Percentiles rank a stretch among this genome's conserved stretches.
phyloP scores from a whole-genome alignment of 345 rosid species.

The Erysimum cheiranthoides region DNA sequence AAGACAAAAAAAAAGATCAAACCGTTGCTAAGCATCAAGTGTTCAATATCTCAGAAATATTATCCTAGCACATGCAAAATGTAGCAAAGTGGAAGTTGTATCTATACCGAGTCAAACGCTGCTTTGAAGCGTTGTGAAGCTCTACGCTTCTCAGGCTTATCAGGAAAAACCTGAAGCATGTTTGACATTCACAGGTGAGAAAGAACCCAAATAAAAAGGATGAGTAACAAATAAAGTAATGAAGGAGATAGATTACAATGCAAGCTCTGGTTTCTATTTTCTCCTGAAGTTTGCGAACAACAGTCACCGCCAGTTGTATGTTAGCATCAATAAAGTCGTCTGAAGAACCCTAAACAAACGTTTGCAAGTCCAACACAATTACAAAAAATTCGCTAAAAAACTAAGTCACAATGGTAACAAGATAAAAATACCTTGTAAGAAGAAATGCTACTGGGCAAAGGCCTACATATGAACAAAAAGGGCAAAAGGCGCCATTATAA shows the following conservation, averaged over 20 bases:
- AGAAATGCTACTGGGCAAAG: constrained; percentile 84
- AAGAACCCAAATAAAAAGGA: constrained; percentile 1
- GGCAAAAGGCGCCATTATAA: constrained; percentile 13
- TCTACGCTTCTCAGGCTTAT: constrained; percentile 87
- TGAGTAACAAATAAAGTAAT: constrained; percentile 10
- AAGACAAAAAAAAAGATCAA: constrained; percentile 39
- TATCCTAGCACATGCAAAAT: constrained; percentile 19
- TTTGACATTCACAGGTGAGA: constrained; percentile 7
- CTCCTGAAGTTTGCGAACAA: constrained; percentile 77
- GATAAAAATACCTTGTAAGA: constrained; percentile 72
- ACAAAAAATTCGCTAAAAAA: constrained; percentile 13
- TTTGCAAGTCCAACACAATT: constrained; percentile 52
- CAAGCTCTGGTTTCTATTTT: constrained; percentile 76
- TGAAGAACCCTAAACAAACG: constrained; percentile 83
- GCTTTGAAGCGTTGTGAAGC: constrained; percentile 73
- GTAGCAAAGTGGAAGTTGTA: neutral
- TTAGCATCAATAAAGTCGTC: constrained; percentile 96
- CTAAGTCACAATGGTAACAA: neutral
- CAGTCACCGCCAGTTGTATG: constrained; percentile 81
- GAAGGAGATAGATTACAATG: constrained; percentile 59
- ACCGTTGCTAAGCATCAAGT: constrained; percentile 13
- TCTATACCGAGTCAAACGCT: constrained; percentile 77
- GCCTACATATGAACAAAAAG: constrained; percentile 56
- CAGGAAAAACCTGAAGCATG: constrained; percentile 79
- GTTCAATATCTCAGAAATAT: constrained; percentile 14